phyloP scores from a whole-genome alignment of 1,139 yeast genomes.

The Zygoascus hellenicus region DNA sequence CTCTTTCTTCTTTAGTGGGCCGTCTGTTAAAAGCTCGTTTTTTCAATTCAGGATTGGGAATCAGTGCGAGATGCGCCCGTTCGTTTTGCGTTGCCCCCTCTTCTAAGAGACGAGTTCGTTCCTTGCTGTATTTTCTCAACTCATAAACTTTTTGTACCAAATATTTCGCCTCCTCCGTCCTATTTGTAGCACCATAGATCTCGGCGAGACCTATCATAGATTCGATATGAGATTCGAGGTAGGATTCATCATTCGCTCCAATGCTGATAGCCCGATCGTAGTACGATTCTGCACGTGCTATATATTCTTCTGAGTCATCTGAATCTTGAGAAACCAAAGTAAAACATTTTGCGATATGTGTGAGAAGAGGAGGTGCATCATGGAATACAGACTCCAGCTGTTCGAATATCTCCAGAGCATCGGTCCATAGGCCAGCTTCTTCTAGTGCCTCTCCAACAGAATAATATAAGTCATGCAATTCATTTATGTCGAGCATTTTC shows the following conservation, averaged over 20 bases:
- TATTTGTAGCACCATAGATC: constrained; percentile 61
- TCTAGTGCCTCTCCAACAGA: constrained; percentile 75
- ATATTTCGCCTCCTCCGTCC: constrained; percentile 53
- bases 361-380: constrained; percentile 20
- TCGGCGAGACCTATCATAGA: constrained; percentile 77
- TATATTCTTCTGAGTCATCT: constrained; percentile 41
- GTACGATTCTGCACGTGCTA: constrained; percentile 60
- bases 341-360: constrained; percentile 64
- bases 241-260: constrained; percentile 51
- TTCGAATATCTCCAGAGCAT: constrained; percentile 62
- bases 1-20: constrained; percentile 47
- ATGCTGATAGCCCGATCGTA: constrained; percentile 44
- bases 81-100: constrained; percentile 3
- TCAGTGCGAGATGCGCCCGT: constrained; percentile 7
- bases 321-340: constrained; percentile 45
- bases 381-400: constrained; percentile 11
- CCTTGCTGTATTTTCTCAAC: constrained; percentile 20
- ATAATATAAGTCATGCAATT: constrained; percentile 63
- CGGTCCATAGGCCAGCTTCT: constrained; percentile 59
- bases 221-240: constrained; percentile 43
- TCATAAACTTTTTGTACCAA: constrained; percentile 50
- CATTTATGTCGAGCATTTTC: constrained; percentile 50
- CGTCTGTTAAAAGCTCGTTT: constrained; percentile 12
- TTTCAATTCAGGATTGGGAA: constrained; percentile 4
- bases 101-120: constrained; percentile 11